These are phyloP conservation scores for Phytophthora foliorum DNA, from an alignment of 352 stramenopile genomes.

Conservation along the genomic window DNA sequence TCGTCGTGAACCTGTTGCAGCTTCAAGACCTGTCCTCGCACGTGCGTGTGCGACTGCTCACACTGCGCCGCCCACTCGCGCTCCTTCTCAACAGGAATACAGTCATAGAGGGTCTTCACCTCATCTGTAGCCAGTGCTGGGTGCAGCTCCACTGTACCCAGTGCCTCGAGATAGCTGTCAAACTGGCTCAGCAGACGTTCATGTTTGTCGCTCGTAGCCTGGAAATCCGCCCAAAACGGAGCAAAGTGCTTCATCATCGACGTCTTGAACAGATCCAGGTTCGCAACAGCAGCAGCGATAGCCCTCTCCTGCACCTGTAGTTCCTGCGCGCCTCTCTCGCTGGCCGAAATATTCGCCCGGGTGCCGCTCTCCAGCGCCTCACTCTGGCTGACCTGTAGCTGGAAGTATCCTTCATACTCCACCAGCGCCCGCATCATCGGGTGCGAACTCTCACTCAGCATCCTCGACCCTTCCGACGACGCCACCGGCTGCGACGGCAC, in stretches of 20 bases:
- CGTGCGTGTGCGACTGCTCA: constrained; percentile 77
- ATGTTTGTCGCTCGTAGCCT: constrained; percentile 63
- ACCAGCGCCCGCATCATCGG: constrained; percentile 81
- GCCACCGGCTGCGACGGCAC: constrained; percentile 62
- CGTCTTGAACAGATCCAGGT: constrained; percentile 84
- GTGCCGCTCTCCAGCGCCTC: constrained; percentile 65
- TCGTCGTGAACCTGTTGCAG: constrained; percentile 75
- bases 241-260: constrained; percentile 88
- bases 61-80: constrained; percentile 83
- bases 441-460: constrained; percentile 83
- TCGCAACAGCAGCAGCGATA: constrained; percentile 78
- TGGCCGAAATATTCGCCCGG: constrained; percentile 61
- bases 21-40: constrained; percentile 70
- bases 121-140: constrained; percentile 62
- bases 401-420: constrained; percentile 88
- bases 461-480: constrained; percentile 73
- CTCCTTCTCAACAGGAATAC: constrained; percentile 84
- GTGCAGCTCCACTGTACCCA: constrained; percentile 73
- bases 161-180: constrained; percentile 65
- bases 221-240: constrained; percentile 86
- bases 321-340: constrained; percentile 61
- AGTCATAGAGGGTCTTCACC: constrained; percentile 83
- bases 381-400: constrained; percentile 78
- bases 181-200: constrained; percentile 74
- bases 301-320: constrained; percentile 76